A percentile compares a stretch with the other conserved stretches of the same genome.
Conservation (phyloP, 2,329 filamentous ascomycete genomes). For the Mycocentrospora acerina region DNA sequence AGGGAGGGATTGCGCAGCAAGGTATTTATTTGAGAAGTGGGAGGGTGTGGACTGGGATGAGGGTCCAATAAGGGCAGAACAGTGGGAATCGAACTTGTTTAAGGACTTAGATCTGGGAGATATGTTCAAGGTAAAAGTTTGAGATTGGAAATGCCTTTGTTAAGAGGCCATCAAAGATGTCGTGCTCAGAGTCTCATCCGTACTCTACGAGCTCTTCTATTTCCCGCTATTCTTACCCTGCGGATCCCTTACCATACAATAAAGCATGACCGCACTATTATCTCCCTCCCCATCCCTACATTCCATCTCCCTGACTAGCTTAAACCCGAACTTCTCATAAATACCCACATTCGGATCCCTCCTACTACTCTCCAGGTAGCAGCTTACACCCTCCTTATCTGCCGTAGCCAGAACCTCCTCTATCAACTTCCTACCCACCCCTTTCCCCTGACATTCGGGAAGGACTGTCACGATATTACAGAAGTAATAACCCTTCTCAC, state of each 20-base stretch:
- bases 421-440: slow-evolving; percentile 66
- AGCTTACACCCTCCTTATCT: slow-evolving; percentile 64
- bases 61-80: slow-evolving; percentile 17
- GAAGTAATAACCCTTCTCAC: slow-evolving; percentile 70
- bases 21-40: slow-evolving; percentile 30
- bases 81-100: slow-evolving; percentile 19
- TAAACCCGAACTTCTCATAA: slow-evolving; percentile 69
- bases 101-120: slow-evolving; percentile 3
- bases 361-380: slow-evolving; percentile 71
- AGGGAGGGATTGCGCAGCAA: slow-evolving; percentile 25
- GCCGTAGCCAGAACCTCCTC: slow-evolving; percentile 63
- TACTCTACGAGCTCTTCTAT: too few relatives aligned
- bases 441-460: slow-evolving; percentile 65
- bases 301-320: slow-evolving; percentile 63
- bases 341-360: slow-evolving; percentile 69
- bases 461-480: slow-evolving; percentile 73
- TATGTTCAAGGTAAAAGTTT: too few relatives aligned
- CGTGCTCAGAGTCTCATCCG: too few relatives aligned
- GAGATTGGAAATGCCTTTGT: too few relatives aligned
- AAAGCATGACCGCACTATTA: slow-evolving; percentile 44
- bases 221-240: too few relatives aligned
- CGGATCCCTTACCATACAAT: slow-evolving; percentile 48
- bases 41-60: slow-evolving; percentile 29
- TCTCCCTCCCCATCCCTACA: slow-evolving; percentile 63
- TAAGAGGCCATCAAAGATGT: too few relatives aligned